A percentile compares a stretch with the other conserved stretches of the same genome.
These are phyloP conservation scores for Debaryomyces coudertii DNA, from an alignment of 1,139 yeast genomes.

Conservation along the genomic window DNA sequence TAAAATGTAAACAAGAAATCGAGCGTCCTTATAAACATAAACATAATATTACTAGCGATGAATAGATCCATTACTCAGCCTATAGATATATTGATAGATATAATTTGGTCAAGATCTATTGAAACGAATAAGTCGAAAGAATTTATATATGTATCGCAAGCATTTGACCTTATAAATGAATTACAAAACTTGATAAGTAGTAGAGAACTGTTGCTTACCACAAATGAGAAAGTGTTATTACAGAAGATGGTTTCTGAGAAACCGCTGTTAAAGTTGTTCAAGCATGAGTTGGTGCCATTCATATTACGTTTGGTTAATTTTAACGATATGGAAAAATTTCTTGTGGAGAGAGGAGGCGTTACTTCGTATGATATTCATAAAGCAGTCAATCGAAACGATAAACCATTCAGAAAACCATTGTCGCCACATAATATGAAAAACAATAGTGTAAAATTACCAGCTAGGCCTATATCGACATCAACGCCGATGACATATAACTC, in stretches of 20 bases:
- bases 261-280: slow-evolving; percentile 32
- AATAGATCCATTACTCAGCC: slow-evolving; percentile 4
- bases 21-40: background rate
- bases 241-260: slow-evolving; percentile 30
- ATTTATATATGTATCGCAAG: slow-evolving; percentile 32
- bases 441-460: slow-evolving; percentile 4
- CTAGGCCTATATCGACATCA: slow-evolving; percentile 11
- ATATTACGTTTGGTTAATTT: slow-evolving; percentile 32
- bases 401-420: slow-evolving; percentile 9
- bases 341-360: slow-evolving; percentile 29
- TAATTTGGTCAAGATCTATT: slow-evolving; percentile 31
- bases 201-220: slow-evolving; percentile 23
- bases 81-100: slow-evolving; percentile 26
- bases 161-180: slow-evolving; percentile 29
- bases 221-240: slow-evolving; percentile 30
- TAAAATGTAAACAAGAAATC: background rate
- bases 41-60: background rate
- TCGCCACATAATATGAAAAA: slow-evolving; percentile 8
- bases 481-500: slow-evolving; percentile 10
- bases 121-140: slow-evolving; percentile 15
- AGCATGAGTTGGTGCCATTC: slow-evolving; percentile 32
- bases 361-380: slow-evolving; percentile 17
- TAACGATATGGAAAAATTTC: slow-evolving; percentile 26
- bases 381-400: slow-evolving; percentile 4
- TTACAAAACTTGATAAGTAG: slow-evolving; percentile 29